Conservation (phyloP, 805 yeast genomes). For the Zygosaccharomyces siamensis region DNA sequence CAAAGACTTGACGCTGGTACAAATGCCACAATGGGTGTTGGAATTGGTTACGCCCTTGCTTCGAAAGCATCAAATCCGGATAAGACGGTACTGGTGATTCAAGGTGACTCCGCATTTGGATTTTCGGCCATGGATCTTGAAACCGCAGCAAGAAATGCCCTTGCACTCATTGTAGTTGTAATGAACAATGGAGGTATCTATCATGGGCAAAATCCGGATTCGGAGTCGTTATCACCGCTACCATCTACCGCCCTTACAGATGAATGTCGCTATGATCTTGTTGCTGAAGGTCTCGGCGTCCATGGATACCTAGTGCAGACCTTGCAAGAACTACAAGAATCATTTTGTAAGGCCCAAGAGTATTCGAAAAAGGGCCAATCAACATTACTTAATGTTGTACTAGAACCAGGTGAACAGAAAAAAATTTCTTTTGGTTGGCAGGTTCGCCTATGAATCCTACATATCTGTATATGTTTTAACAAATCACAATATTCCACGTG, state of each 20-base stretch:
- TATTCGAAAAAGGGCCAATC: conserved; percentile 34
- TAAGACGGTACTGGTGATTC: conserved; percentile 50
- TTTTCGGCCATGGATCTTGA: conserved; percentile 71
- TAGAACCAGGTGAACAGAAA: conserved; percentile 51
- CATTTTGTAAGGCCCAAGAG: conserved; percentile 37
- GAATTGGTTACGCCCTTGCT: conserved; percentile 64
- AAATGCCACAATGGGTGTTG: conserved; percentile 75
- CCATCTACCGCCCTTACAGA: conserved; percentile 59
- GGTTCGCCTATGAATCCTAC: conserved; percentile 19
- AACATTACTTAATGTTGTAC: conserved; percentile 54
- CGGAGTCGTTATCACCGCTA: conserved; percentile 27
- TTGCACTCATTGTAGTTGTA: conserved; percentile 55
- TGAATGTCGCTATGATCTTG: conserved; percentile 51
- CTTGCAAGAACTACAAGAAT: conserved; percentile 37
- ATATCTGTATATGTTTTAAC: not conserved
- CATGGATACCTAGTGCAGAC: conserved; percentile 45
- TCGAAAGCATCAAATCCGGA: conserved; percentile 46
- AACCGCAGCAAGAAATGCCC: conserved; percentile 51
- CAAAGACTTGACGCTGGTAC: conserved; percentile 68
- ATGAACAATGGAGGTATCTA: conserved; percentile 73
- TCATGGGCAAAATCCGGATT: conserved; percentile 48
- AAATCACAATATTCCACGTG: not conserved
- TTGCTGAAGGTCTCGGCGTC: conserved; percentile 55
- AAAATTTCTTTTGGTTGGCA: conserved; percentile 67
- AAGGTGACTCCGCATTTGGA: conserved; percentile 77